phyloP scores from a whole-genome alignment of 192 early-diverging fungal species.

The Thamnidium elegans region DNA sequence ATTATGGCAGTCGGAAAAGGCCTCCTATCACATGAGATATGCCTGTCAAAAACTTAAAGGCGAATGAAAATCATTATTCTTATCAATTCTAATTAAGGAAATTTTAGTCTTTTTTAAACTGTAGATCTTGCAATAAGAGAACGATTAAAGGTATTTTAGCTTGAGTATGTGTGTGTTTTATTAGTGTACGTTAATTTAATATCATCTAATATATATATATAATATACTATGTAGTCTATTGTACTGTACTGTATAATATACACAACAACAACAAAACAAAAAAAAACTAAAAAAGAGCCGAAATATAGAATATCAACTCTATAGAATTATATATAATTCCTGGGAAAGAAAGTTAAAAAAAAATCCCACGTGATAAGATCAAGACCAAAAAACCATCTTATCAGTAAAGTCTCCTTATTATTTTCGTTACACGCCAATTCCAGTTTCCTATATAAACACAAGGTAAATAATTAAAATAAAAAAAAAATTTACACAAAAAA shows the following conservation, averaged over 20 bases:
- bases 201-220: too few species aligned
- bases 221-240: too few species aligned
- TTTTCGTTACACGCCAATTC: slow-evolving; percentile 21
- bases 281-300: too few species aligned
- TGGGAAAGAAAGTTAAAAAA: neutral
- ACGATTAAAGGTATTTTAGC: too few species aligned
- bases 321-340: too few species aligned
- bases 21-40: neutral
- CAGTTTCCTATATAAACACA: neutral
- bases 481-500: neutral
- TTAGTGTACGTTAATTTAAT: too few species aligned
- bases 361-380: slow-evolving; percentile 29
- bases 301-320: too few species aligned
- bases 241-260: too few species aligned
- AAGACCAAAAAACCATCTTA: slow-evolving; percentile 11
- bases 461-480: neutral
- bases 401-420: slow-evolving; percentile 11
- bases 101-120: neutral
- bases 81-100: slow-evolving; percentile 18
- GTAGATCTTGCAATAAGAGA: slow-evolving; percentile 5
- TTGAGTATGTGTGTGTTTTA: too few species aligned
- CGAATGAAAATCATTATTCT: slow-evolving; percentile 6
- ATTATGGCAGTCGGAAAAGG: too few species aligned
- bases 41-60: slow-evolving; percentile 14
- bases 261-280: too few species aligned